Base-by-base conservation (phyloP, 2,329 filamentous ascomycete species). In the Juglanconis juglandina region DNA sequence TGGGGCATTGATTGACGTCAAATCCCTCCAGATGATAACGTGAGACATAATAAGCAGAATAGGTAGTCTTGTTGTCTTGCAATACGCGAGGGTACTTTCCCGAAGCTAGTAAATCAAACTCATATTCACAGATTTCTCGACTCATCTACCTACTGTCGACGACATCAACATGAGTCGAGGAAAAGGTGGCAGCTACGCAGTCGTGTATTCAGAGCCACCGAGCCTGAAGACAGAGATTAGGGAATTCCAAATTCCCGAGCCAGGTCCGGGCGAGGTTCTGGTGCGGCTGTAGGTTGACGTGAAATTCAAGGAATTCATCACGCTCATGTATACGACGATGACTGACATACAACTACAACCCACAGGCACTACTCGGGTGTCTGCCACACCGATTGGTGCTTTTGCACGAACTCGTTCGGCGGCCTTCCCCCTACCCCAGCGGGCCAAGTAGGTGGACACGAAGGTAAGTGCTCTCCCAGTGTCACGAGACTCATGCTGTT, bases 331-430 rank as follows among this genome's bases (percentile, higher is more conserved):
- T n/a, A 47, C 4, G 14, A 10, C 6, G 9, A 47, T 47, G 44
- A 24, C 44, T 47, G 9, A 24, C 17, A 24, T 24, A 30, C n/a
- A 7, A 7, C 5, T 13, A 42, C 11, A 5, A 7, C 5, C 13
- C 9, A 47, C 17, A 47, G 44, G 44, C n/a, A 35, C 1, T 55
- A 47, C 32, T 55, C 53, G 1, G 53, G 53, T 14, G 53, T 55
- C 42, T 55, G 53, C 33, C 42, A 55, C 42, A 37, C 53, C 24
- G 53, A 55, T n/a, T 30, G 42, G 53, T 32, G 41, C 33, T 55
- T 55, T 11, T 55, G 53, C 53, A 55, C 41, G 32, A 55, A 55
- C 14, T 35, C 53, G 7, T 55, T 37, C n/a, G n/a, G 3, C 42
- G 32, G 33, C 33, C 4, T 11, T n/a, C 53, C 42, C 11, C 53